Evolutionary conservation across 2,329 filamentous ascomycete genomes (phyloP).

Genomic region (Trichoderma breve): DNA sequence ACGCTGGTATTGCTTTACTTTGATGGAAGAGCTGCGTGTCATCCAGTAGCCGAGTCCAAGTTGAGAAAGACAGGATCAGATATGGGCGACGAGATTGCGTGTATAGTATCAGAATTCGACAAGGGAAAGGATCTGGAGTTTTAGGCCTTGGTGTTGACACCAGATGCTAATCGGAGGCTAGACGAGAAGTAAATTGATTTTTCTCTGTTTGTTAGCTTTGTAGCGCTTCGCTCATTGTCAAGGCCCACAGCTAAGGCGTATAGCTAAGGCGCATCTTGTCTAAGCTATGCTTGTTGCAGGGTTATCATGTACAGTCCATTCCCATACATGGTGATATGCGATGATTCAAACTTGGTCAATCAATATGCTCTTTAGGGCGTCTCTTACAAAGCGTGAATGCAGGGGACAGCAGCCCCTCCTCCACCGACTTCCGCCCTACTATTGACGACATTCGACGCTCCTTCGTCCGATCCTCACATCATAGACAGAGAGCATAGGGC

Average conservation of each 20-base stretch:
- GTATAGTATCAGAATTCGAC: conserved; percentile 16
- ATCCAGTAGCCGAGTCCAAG: background rate
- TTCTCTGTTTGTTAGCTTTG: background rate
- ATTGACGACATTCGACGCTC: background rate
- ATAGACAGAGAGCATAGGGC: background rate
- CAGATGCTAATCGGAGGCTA: conserved; percentile 9
- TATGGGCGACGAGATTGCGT: conserved; percentile 3
- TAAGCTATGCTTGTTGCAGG: background rate
- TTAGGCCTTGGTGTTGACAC: conserved; percentile 16
- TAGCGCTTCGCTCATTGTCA: background rate
- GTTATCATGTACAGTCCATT: background rate
- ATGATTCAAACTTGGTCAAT: background rate
- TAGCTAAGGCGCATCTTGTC: background rate
- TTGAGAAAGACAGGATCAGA: conserved; percentile 14
- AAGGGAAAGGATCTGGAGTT: conserved; percentile 20
- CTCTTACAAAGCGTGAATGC: background rate
- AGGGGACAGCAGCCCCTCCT: background rate
- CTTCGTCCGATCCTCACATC: background rate
- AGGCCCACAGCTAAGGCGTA: background rate
- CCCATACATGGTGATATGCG: background rate
- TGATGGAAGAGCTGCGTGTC: conserved; percentile 3
- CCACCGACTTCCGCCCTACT: background rate
- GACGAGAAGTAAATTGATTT: conserved; percentile 10
- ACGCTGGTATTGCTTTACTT: background rate
- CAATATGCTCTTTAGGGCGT: background rate